Evolutionary conservation across 805 yeast species (phyloP), one percentile per base, ranked within the genome.

Genomic region (Yarrowia yakushimensis): DNA sequence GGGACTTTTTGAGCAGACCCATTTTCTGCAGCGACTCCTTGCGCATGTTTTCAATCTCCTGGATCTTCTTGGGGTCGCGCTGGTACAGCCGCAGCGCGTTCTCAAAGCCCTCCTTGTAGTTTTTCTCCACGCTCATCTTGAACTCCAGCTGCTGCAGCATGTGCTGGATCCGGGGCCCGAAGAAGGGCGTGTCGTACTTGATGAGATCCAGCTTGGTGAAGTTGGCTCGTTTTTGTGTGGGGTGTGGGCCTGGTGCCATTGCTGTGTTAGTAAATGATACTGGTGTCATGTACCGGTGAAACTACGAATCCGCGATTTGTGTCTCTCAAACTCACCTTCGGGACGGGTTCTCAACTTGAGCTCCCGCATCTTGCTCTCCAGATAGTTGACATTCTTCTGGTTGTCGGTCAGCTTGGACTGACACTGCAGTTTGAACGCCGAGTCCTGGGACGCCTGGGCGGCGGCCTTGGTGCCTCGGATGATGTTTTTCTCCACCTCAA

Each of bases 91-190:
- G 88, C 27, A 88, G 85, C 70, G 94, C 82, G 73, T 93, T 94
- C 66, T 90, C 96, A 67, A 91, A 91, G 6, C 97, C 98, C 67
- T 86, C 93, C 69, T 86, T 85, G 74, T 93, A 94, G 74, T 94
- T 96, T 68, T 89, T 85, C 73, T 94, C 99, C 37, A 93, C 96
- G 70, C 93, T 94, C 48, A 93, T 80, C 74, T 94, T 94, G 74
- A 93, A 91, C 72, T 92, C 97, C 64, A 94, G 79, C 74, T 91
- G 96, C 75, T 92, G 97, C 62, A 93, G 81, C 98, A 94, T 92
- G 69, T 89, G 86, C 74, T 90, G 97, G 70, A 94, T 94, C 66
- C 94, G 83, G 69, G 94, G 97, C 11, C 97, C 97, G 67, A 94
- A 77, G 0, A 96, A 89, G 0, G 97, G 97, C 68, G 97, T 89